Percentiles rank a stretch among this genome's conserved stretches.
These are phyloP conservation scores for Cyathus striatus DNA, from an alignment of 768 basidiomycete species.

Conservation along the genomic window DNA sequence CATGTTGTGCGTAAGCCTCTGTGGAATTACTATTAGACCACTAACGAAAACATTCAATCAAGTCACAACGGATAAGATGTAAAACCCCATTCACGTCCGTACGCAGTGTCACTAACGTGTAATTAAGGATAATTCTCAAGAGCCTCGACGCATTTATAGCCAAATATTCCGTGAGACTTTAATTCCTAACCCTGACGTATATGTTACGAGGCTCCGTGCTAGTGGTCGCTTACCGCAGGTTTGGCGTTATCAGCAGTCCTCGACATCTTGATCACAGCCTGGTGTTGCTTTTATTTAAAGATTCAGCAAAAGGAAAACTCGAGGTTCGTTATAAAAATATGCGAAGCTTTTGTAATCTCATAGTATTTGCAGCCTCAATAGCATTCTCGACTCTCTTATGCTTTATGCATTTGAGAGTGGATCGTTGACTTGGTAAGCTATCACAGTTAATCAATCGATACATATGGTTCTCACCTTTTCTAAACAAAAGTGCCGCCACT, in stretches of 20 bases:
- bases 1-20: slow-evolving; percentile 17
- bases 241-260: slow-evolving; percentile 43
- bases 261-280: slow-evolving; percentile 43
- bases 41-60: slow-evolving; percentile 13
- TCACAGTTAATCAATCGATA: neutral
- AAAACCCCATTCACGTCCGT: neutral
- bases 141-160: slow-evolving; percentile 12
- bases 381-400: slow-evolving; percentile 39
- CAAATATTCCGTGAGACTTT: slow-evolving; percentile 11
- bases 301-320: slow-evolving; percentile 29
- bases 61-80: slow-evolving; percentile 22
- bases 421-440: slow-evolving; percentile 44
- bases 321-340: slow-evolving; percentile 20
- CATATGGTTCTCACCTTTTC: neutral
- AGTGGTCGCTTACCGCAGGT: slow-evolving; percentile 55
- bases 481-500: neutral
- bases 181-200: neutral
- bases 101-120: neutral
- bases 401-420: slow-evolving; percentile 51
- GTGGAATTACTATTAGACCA: neutral
- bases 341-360: neutral
- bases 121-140: slow-evolving; percentile 15
- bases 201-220: neutral
- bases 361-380: slow-evolving; percentile 31
- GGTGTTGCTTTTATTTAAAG: slow-evolving; percentile 37